These are phyloP conservation scores for Leccinum cinnamomeum DNA, from an alignment of 1,284 basidiomycete genomes.

Conservation along the genomic window DNA sequence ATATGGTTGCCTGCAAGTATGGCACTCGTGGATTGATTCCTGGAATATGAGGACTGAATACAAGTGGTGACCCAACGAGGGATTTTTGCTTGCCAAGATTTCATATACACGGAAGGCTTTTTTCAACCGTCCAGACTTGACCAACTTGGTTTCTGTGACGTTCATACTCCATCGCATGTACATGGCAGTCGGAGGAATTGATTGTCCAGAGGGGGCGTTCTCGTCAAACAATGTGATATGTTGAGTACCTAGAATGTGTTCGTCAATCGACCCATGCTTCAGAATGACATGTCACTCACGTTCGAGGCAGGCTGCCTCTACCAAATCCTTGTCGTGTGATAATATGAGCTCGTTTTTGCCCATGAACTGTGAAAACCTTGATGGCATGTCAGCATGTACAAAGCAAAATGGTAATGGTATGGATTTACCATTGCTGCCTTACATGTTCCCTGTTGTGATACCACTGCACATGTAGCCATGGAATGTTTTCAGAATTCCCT, in stretches of 20 bases:
- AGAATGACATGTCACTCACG: not conserved
- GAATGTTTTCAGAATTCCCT: not conserved
- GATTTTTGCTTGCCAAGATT: not conserved
- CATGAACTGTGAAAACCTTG: not conserved
- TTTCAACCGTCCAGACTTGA: not conserved
- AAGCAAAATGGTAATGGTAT: too few relatives aligned
- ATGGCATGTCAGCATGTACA: too few relatives aligned
- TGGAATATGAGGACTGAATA: not conserved
- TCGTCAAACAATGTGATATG: not conserved
- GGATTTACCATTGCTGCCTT: not conserved
- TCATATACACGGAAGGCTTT: not conserved
- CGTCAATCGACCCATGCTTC: not conserved
- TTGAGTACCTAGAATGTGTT: not conserved
- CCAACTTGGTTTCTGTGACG: not conserved
- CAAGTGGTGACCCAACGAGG: not conserved
- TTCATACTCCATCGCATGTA: not conserved
- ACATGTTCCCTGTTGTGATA: not conserved
- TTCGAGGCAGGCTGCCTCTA: not conserved
- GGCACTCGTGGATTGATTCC: not conserved
- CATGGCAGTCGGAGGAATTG: not conserved
- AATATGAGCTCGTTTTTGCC: not conserved
- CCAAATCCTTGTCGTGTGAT: not conserved
- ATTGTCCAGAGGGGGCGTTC: not conserved
- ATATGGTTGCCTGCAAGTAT: not conserved
- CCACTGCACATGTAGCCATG: not conserved